Base-by-base conservation (phyloP, 148 eudicot species). In the Mesembryanthemum crystallinum region DNA sequence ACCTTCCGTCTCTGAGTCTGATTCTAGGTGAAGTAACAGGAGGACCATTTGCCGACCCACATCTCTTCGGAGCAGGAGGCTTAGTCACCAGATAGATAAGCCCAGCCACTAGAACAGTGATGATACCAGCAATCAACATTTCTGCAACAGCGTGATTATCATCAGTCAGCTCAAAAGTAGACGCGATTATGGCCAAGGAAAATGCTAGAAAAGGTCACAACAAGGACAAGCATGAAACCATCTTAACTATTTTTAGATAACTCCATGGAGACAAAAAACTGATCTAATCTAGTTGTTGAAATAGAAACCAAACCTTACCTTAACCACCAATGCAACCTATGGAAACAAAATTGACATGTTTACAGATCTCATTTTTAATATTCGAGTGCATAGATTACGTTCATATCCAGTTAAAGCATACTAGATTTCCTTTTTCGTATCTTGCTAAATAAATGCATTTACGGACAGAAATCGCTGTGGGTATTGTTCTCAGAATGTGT, bases 1-100 rank as follows among this genome's bases (percentile, higher is more conserved):
- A 81, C 72, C 86, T 78, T 75, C 86, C 84, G 54, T 81, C 81
- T 59, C 86, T 77, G 29, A 84, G 80, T 73, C 54, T 82, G 59
- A 85, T 68, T 72, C 85, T 66, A 8, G 81, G 79, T 43, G 85
- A 85, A 25, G 72, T 77, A 64, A 82, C 77, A 5, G 77, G 77
- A n/a, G 83, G 87, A 33, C 83, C 87, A 32, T 75, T 73, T 17
- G 72, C 58, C 24, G 77, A 37, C 32, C 85, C 83, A 63, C 82
- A 80, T 65, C 55, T 72, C 85, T 69, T 85, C n/a, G 77, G 71
- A 54, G 81, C 63, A 39, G 82, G 85, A 27, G 85, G 83, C 57
- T 49, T 80, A 8, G 62, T 20, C n/a, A 73, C 49, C 29, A 52
- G 61, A 73, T 72, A 80, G 67, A 85, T 70, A 35, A 80, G 33